Conservation (phyloP, 768 basidiomycete species). For the Phlegmacium glaucopus region DNA sequence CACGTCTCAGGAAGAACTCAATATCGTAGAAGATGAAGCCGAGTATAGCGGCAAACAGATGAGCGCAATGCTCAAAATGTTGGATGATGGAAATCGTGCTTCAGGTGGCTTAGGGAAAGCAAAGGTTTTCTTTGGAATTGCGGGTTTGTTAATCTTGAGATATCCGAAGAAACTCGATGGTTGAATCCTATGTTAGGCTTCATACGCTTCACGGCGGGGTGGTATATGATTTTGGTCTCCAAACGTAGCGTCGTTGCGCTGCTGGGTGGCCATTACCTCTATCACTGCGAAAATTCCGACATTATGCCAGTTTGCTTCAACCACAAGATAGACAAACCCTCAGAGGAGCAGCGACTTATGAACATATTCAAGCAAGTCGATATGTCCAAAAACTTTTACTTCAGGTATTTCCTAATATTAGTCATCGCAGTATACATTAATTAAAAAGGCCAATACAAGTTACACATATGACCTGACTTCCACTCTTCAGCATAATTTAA, state of each 20-base stretch:
- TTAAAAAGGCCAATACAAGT: constrained; percentile 35
- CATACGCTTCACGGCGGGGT: constrained; percentile 90
- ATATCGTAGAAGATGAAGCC: constrained; percentile 82
- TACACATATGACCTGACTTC: constrained; percentile 97
- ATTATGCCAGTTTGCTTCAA: constrained; percentile 74
- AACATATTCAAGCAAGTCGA: constrained; percentile 95
- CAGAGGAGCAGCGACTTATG: constrained; percentile 87
- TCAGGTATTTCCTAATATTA: constrained; percentile 53
- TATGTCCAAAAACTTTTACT: constrained; percentile 99
- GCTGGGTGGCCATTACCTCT: constrained; percentile 93
- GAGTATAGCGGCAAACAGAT: constrained; percentile 89
- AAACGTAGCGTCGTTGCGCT: constrained; percentile 91
- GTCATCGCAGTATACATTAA: background rate
- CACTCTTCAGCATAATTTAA: constrained; percentile 91
- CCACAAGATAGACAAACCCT: constrained; percentile 82
- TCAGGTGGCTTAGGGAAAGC: constrained; percentile 84
- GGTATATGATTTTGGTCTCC: constrained; percentile 91
- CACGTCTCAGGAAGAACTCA: constrained; percentile 70
- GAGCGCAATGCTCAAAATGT: constrained; percentile 88
- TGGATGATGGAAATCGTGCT: constrained; percentile 90
- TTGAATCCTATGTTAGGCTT: constrained; percentile 56
- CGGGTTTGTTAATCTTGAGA: constrained; percentile 43
- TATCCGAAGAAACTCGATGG: background rate
- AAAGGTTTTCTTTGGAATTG: constrained; percentile 78
- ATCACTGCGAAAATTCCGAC: constrained; percentile 92